These are phyloP conservation scores for Paxillus rubicundulus DNA, from an alignment of 768 basidiomycete genomes.

Conservation along the genomic window DNA sequence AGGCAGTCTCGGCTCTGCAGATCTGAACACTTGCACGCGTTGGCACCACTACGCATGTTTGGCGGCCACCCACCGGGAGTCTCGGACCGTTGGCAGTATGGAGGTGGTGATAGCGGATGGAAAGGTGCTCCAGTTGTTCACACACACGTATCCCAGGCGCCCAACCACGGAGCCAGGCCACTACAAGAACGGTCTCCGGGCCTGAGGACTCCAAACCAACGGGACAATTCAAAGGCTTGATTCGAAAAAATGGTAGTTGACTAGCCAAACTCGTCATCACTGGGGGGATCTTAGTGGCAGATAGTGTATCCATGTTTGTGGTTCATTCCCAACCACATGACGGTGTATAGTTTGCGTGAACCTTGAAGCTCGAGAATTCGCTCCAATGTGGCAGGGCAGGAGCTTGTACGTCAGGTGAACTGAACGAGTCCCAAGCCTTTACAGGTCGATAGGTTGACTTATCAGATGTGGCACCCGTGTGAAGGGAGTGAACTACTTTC, in stretches of 20 bases:
- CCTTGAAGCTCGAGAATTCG: constrained; percentile 1
- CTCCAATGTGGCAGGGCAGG: constrained; percentile 6
- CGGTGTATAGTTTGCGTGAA: not conserved
- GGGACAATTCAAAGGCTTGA: not conserved
- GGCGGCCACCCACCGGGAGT: not conserved
- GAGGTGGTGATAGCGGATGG: not conserved
- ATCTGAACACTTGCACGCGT: not conserved
- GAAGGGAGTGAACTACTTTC: constrained; percentile 1
- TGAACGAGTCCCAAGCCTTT: not conserved
- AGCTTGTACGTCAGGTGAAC: constrained; percentile 16
- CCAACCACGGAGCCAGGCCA: not conserved
- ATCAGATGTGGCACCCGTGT: not conserved
- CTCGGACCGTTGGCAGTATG: not conserved
- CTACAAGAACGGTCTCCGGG: not conserved
- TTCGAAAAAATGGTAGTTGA: not conserved
- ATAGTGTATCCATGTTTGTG: constrained; percentile 4
- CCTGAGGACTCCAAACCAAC: not conserved
- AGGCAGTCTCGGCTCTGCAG: not conserved
- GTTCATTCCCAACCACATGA: constrained; percentile 8
- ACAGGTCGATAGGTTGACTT: not conserved
- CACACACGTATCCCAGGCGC: not conserved
- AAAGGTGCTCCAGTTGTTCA: not conserved
- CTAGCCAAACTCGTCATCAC: not conserved
- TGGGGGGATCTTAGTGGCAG: constrained; percentile 1
- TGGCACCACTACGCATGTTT: not conserved